Percentiles rank a stretch among this genome's conserved stretches.
phyloP scores from a whole-genome alignment of 2,329 filamentous ascomycete species.

The Fusarium secorum region DNA sequence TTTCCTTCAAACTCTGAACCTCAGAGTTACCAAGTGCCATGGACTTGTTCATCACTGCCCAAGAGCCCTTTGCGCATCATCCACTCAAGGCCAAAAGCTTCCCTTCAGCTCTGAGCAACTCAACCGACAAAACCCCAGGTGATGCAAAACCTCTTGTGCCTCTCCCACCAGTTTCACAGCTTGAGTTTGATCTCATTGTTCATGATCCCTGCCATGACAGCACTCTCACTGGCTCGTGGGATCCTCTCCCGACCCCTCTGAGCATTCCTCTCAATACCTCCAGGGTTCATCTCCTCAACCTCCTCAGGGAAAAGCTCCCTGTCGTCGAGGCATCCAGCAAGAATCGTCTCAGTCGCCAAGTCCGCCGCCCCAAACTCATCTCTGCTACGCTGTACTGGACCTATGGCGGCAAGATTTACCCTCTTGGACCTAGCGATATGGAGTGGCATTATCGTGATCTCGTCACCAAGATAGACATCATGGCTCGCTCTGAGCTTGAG shows the following conservation, averaged over 20 bases:
- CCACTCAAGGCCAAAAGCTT: constrained; percentile 34
- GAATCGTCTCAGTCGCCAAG: not conserved
- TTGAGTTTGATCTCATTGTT: constrained; percentile 39
- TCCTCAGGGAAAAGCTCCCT: constrained; percentile 36
- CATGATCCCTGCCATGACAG: constrained; percentile 35
- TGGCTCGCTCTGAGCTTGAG: constrained; percentile 38
- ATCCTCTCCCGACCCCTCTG: constrained; percentile 28
- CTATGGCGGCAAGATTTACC: constrained; percentile 36
- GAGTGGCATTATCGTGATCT: constrained; percentile 41
- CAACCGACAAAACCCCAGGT: constrained; percentile 9
- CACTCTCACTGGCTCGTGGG: constrained; percentile 40
- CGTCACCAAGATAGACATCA: constrained; percentile 40
- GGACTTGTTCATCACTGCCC: constrained; percentile 41
- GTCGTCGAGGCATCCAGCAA: not conserved
- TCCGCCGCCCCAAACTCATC: constrained; percentile 33
- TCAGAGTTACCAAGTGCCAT: constrained; percentile 1
- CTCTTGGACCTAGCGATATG: constrained; percentile 30
- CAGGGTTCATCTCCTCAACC: constrained; percentile 39
- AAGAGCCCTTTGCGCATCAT: constrained; percentile 37
- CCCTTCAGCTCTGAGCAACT: constrained; percentile 1
- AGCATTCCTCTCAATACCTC: constrained; percentile 28
- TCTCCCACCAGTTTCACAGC: not conserved
- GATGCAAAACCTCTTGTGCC: not conserved
- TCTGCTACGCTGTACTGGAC: constrained; percentile 38
- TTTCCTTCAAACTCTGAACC: not conserved